phyloP scores from a whole-genome alignment of 352 stramenopile genomes.

The Globisporangium iwayamae region DNA sequence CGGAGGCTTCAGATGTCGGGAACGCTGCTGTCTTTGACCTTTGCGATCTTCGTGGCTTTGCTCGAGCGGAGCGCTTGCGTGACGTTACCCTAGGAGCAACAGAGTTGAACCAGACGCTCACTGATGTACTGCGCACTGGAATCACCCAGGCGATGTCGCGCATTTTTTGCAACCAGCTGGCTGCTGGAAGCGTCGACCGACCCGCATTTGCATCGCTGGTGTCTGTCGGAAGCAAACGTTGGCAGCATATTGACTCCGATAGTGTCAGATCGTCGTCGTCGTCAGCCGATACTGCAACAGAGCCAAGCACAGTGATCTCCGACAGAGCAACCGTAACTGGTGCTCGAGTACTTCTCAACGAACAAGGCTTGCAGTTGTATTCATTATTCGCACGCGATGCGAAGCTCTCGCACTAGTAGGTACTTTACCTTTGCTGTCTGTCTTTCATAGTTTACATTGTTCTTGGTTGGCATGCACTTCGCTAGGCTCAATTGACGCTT shows the following conservation, averaged over 20 bases:
- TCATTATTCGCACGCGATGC: not conserved
- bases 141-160: too few species aligned
- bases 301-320: not conserved
- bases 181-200: not conserved
- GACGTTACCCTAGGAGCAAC: too few species aligned
- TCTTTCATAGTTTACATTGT: conserved; percentile 4
- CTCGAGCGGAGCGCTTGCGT: too few species aligned
- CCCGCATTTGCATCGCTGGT: not conserved
- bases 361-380: not conserved
- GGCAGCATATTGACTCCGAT: not conserved
- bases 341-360: too few species aligned
- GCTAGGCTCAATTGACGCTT: not conserved
- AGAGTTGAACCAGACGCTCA: too few species aligned
- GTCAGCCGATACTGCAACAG: not conserved
- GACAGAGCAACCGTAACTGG: not conserved
- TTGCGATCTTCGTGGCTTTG: too few species aligned
- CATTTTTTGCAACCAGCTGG: too few species aligned
- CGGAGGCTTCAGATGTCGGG: too few species aligned
- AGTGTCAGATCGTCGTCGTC: not conserved
- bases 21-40: too few species aligned
- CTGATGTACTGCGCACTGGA: too few species aligned
- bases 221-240: not conserved
- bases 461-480: not conserved
- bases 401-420: not conserved
- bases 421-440: too few species aligned